phyloP scores from a whole-genome alignment of 2,329 filamentous ascomycete genomes.

The Claviceps purpurea region DNA sequence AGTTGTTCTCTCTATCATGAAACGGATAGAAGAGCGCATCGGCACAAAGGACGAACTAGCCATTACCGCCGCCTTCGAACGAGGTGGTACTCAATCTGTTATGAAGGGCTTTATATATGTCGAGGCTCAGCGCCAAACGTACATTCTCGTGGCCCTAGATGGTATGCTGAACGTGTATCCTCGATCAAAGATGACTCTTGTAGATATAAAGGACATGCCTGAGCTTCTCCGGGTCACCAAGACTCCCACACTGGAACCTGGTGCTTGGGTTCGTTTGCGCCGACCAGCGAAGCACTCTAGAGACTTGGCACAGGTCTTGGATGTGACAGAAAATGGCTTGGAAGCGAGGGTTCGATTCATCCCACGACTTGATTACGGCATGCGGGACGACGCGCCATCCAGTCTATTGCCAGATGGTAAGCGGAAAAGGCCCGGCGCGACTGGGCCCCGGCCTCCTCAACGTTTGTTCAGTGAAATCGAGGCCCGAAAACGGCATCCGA shows the following conservation, averaged over 20 bases:
- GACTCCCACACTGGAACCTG: conserved; percentile 69
- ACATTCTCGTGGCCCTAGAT: conserved; percentile 72
- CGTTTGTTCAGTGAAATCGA: conserved; percentile 87
- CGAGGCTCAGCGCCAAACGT: conserved; percentile 75
- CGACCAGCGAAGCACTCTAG: conserved; percentile 69
- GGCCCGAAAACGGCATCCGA: conserved; percentile 73
- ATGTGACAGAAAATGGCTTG: conserved; percentile 84
- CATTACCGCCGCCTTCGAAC: conserved; percentile 86
- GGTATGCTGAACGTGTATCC: conserved; percentile 84
- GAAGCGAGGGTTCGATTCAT: conserved; percentile 80
- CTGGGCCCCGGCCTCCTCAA: conserved; percentile 65
- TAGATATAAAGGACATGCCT: conserved; percentile 95
- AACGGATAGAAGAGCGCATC: conserved; percentile 68
- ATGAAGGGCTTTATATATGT: conserved; percentile 96
- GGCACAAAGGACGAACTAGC: conserved; percentile 67
- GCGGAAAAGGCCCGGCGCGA: conserved; percentile 56
- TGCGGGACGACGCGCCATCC: conserved; percentile 57
- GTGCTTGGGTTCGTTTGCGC: conserved; percentile 83
- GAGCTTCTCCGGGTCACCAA: conserved; percentile 86
- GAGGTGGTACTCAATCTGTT: conserved; percentile 58
- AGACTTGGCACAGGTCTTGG: conserved; percentile 82
- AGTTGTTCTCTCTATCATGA: conserved; percentile 76
- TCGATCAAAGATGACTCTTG: conserved; percentile 70
- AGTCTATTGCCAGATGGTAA: conserved; percentile 47
- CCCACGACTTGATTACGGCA: conserved; percentile 80